Evolutionary conservation across 768 basidiomycete genomes (phyloP), one percentile per base, ranked within the genome.

Genomic region (Lyophyllum decastes): DNA sequence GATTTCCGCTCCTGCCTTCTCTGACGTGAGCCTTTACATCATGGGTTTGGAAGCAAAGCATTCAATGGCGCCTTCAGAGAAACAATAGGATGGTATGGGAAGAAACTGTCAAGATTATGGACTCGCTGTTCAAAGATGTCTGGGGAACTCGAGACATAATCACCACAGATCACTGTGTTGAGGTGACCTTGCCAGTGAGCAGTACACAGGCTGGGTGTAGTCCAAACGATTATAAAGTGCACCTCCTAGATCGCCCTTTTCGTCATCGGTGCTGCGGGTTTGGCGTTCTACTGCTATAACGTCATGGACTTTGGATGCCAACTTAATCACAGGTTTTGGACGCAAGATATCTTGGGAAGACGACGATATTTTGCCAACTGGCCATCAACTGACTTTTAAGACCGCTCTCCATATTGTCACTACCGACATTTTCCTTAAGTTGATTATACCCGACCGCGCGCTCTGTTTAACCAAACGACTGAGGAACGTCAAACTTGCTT

Each of bases 1-100:
- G 66, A 79, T 89, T 41, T 72, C 80, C 17, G 84, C 83, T 1
- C 85, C 86, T n/a, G 81, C 85, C 0, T 89, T 88, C 66, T 83
- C 83, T 6, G 85, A 87, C 67, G 85, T 85, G 54, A 44, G 70
- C 58, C 14, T 12, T 38, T 8, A 2, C 26, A 17, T 10, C 16
- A 35, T 16, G 9, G n/a, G n/a, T n/a, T 26, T 8, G 12, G 21
- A 25, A 3, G 12, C 10, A 27, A 14, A 34, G 1, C 30, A 19
- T 22, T 24, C 27, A 45, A 47, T 21, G 22, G 4, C 21, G 16
- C 14, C n/a, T 43, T 11, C 44, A 81, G 79, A 74, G 72, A 41
- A 79, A 81, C 52, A 81, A 77, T 57, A 74, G 72, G 58, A 62
- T 84, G 54, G 81, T 82, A 1, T 82, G 79, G 80, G 76, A 79